Evolutionary conservation across 306 rosid genomes (phyloP).

Genomic region (Mucuna pruriens): DNA sequence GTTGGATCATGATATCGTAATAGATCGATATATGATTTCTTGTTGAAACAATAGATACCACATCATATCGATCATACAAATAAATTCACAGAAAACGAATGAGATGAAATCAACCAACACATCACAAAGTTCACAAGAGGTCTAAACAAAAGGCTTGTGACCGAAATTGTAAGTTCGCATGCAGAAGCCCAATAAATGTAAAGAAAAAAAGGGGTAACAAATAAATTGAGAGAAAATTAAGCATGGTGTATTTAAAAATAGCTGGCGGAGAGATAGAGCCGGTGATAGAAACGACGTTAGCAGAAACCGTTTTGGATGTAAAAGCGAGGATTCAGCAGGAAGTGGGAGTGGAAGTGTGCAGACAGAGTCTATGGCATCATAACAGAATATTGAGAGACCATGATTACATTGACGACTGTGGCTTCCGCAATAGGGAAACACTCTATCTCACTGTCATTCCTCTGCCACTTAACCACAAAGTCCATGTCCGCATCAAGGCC

Average conservation of each 20-base stretch:
- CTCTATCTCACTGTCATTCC: constrained; percentile 36
- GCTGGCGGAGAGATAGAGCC: constrained; percentile 43
- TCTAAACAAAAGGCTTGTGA: constrained; percentile 35
- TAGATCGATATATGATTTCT: background rate
- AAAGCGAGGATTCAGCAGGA: constrained; percentile 34
- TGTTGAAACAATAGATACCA: background rate
- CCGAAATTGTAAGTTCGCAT: constrained; percentile 26
- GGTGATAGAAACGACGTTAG: background rate
- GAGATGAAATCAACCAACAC: constrained; percentile 26
- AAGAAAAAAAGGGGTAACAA: background rate
- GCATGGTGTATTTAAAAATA: constrained; percentile 33
- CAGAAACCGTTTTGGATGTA: constrained; percentile 31
- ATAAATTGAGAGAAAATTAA: background rate
- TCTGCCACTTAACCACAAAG: background rate
- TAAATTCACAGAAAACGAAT: constrained; percentile 24
- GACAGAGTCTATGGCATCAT: constrained; percentile 44
- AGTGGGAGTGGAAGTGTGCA: constrained; percentile 23
- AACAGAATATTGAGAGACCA: background rate
- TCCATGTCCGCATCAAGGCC: constrained; percentile 33
- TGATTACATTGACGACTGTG: background rate
- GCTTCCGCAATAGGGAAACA: background rate
- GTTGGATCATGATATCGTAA: background rate
- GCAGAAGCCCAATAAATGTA: constrained; percentile 8
- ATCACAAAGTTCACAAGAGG: constrained; percentile 34
- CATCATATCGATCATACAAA: background rate